Conservation (phyloP, 192 early-diverging fungal genomes). For the Lobosporangium transversale region DNA sequence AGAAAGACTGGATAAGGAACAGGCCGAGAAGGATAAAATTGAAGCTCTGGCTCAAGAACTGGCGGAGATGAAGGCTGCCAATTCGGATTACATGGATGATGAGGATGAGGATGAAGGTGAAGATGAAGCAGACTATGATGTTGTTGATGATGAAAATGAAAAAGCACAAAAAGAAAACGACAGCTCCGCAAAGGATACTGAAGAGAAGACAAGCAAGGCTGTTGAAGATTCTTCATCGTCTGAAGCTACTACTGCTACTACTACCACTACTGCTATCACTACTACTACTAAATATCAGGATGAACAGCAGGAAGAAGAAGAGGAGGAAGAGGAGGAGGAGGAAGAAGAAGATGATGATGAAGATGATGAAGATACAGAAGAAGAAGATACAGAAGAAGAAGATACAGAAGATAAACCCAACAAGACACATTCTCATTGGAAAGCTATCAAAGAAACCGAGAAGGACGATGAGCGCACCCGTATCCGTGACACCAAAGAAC, state of each 20-base stretch:
- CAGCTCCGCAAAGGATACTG: constrained; percentile 16
- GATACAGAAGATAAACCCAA: constrained; percentile 42
- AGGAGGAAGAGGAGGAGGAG: constrained; percentile 34
- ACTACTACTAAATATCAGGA: background rate
- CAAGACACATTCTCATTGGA: constrained; percentile 47
- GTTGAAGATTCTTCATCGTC: constrained; percentile 12
- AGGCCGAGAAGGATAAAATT: constrained; percentile 63
- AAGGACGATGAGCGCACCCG: constrained; percentile 62
- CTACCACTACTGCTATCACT: background rate
- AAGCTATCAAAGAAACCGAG: constrained; percentile 54
- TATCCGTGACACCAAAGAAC: constrained; percentile 61
- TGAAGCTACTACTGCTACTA: background rate
- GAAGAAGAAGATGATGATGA: constrained; percentile 27
- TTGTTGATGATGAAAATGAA: constrained; percentile 51
- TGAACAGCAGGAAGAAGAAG: background rate
- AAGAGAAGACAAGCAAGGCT: constrained; percentile 5
- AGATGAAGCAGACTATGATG: constrained; percentile 55
- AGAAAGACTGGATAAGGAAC: constrained; percentile 79
- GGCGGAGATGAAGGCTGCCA: constrained; percentile 48
- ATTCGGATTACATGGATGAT: constrained; percentile 53
- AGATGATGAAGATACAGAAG: constrained; percentile 30
- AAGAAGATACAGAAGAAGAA: constrained; percentile 38
- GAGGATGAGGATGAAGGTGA: constrained; percentile 53
- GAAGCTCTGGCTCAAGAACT: constrained; percentile 43
- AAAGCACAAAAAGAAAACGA: constrained; percentile 50